Evolutionary conservation across 2,329 filamentous ascomycete species (phyloP).

Genomic region (Talaromyces sp.): DNA sequence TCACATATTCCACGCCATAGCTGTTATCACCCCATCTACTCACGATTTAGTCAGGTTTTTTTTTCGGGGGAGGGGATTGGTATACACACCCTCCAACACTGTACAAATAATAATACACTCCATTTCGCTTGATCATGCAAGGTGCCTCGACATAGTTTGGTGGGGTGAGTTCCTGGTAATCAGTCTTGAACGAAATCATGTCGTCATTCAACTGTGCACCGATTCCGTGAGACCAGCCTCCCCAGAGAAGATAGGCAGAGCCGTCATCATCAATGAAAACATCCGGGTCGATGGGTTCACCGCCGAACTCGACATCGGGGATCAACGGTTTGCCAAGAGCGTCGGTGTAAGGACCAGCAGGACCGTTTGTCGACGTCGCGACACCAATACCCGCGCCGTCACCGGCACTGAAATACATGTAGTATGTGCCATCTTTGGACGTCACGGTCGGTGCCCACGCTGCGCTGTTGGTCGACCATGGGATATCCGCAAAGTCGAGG

Average conservation of each 20-base stretch:
- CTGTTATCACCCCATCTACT: slow-evolving; percentile 43
- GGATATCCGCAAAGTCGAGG: slow-evolving; percentile 35
- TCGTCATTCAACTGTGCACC: slow-evolving; percentile 42
- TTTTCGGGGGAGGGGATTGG: not conserved
- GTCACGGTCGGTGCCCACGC: slow-evolving; percentile 49
- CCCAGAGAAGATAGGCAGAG: slow-evolving; percentile 43
- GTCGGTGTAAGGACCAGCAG: slow-evolving; percentile 39
- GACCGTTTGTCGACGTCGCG: slow-evolving; percentile 31
- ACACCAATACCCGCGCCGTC: slow-evolving; percentile 45
- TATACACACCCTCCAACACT: slow-evolving; percentile 35
- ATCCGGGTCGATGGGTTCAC: slow-evolving; percentile 47
- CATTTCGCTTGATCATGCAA: slow-evolving; percentile 42
- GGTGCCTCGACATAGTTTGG: slow-evolving; percentile 43
- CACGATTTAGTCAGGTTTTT: not conserved
- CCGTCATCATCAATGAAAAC: slow-evolving; percentile 41
- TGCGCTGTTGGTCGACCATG: slow-evolving; percentile 42
- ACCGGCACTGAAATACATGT: slow-evolving; percentile 50
- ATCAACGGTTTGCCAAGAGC: slow-evolving; percentile 41
- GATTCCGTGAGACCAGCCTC: slow-evolving; percentile 40
- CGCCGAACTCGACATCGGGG: slow-evolving; percentile 42
- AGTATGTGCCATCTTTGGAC: slow-evolving; percentile 43
- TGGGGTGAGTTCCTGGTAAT: slow-evolving; percentile 45
- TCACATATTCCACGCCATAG: slow-evolving; percentile 44
- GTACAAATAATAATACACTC: slow-evolving; percentile 44
- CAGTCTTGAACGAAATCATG: slow-evolving; percentile 43